Conservation (phyloP, 805 yeast genomes). For the Candida insectorum region DNA sequence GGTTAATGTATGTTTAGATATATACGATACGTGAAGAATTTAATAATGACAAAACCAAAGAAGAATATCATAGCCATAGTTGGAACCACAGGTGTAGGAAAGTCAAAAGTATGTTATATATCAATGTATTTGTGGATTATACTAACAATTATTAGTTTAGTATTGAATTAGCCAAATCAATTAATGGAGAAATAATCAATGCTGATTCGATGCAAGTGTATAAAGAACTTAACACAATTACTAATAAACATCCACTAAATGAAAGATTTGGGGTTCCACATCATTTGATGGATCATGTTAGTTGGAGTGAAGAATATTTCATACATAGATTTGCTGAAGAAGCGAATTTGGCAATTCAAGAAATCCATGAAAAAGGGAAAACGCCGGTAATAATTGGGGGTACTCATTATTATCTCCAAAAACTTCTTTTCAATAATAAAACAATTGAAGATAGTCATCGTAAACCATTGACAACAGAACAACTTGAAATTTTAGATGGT, state of each 20-base stretch:
- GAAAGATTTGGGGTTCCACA: conserved; percentile 78
- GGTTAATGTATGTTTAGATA: conserved; percentile 11
- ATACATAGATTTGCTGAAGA: conserved; percentile 76
- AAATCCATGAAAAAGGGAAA: conserved; percentile 64
- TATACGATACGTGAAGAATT: conserved; percentile 19
- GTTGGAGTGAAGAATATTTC: conserved; percentile 77
- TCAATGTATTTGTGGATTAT: neutral
- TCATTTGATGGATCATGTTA: conserved; percentile 82
- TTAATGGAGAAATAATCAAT: conserved; percentile 87
- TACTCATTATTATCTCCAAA: conserved; percentile 88
- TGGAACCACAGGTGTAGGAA: conserved; percentile 97
- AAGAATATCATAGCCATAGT: conserved; percentile 58
- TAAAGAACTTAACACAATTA: conserved; percentile 63
- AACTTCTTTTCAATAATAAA: conserved; percentile 67
- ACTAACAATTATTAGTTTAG: conserved; percentile 43
- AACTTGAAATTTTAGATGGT: conserved; percentile 48
- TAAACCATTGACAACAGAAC: conserved; percentile 30
- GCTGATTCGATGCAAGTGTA: conserved; percentile 98
- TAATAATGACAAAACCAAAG: conserved; percentile 28
- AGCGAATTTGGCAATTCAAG: conserved; percentile 59
- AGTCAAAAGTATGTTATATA: conserved; percentile 57
- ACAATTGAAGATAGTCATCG: conserved; percentile 42
- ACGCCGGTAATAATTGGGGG: conserved; percentile 92
- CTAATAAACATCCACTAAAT: conserved; percentile 85
- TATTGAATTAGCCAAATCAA: conserved; percentile 70